Percentiles rank a stretch among this genome's conserved stretches.
phyloP scores from a whole-genome alignment of 441 rosid genomes.

The Daphne laureola region DNA sequence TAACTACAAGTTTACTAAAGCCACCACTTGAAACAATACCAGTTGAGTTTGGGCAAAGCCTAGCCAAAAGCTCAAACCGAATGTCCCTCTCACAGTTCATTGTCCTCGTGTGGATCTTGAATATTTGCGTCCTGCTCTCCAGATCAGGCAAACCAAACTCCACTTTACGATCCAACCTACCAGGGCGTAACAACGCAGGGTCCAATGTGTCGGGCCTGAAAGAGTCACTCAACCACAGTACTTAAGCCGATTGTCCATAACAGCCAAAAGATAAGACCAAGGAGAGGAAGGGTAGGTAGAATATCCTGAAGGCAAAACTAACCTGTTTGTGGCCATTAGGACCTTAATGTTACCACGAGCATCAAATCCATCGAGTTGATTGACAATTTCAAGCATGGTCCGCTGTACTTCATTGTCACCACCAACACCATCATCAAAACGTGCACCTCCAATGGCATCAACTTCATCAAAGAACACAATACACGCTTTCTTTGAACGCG shows the following conservation, averaged over 20 bases:
- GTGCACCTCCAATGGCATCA: conserved; percentile 98
- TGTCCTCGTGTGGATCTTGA: conserved; percentile 90
- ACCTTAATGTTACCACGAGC: conserved; percentile 99
- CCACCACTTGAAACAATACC: conserved; percentile 26
- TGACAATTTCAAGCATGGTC: conserved; percentile 97
- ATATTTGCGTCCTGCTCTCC: conserved; percentile 89
- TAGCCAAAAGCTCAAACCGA: conserved; percentile 86
- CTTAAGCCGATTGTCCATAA: neutral
- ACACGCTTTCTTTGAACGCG: conserved; percentile 92
- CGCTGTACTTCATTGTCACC: conserved; percentile 98
- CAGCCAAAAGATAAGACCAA: neutral
- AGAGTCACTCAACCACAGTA: neutral
- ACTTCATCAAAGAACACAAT: conserved; percentile 96
- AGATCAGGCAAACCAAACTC: conserved; percentile 95
- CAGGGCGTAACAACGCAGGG: conserved; percentile 91
- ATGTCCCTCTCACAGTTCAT: conserved; percentile 93
- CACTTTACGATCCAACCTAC: conserved; percentile 89
- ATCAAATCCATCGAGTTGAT: conserved; percentile 96
- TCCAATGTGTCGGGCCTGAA: conserved; percentile 88
- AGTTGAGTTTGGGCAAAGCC: conserved; percentile 93
- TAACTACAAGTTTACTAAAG: neutral
- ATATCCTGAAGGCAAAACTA: neutral
- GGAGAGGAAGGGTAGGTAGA: neutral
- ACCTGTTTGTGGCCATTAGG: conserved; percentile 97
- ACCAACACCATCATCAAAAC: conserved; percentile 97